Evolutionary conservation across 495 filamentous ascomycete species (phyloP).

Genomic region (Talaromyces proteolyticus): DNA sequence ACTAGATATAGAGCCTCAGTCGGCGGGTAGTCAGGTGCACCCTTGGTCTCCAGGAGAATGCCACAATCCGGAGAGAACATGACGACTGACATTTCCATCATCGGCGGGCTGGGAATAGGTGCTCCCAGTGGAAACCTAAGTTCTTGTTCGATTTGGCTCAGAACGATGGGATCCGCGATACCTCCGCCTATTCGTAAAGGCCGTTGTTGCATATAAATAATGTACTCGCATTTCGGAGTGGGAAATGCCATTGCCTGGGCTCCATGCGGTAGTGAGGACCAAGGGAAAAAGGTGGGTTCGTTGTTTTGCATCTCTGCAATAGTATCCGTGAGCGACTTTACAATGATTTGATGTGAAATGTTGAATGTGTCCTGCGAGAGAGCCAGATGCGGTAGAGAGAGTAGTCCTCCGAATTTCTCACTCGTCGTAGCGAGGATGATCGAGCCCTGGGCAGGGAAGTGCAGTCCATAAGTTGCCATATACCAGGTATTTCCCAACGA

Average conservation of each 20-base stretch:
- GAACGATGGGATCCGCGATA: conserved; percentile 27
- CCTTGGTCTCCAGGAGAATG: conserved; percentile 84
- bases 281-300: conserved; percentile 49
- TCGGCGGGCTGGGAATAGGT: conserved; percentile 59
- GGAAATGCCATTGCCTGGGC: conserved; percentile 51
- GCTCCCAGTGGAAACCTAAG: conserved; percentile 79
- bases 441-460: conserved; percentile 69
- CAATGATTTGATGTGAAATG: conserved; percentile 59
- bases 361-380: conserved; percentile 60
- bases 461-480: conserved; percentile 71
- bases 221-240: conserved; percentile 77
- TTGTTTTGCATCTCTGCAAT: conserved; percentile 54
- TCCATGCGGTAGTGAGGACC: conserved; percentile 55
- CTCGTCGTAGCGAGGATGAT: conserved; percentile 82
- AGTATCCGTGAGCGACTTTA: conserved; percentile 60
- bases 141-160: conserved; percentile 75
- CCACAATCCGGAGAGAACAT: conserved; percentile 93
- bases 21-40: conserved; percentile 63
- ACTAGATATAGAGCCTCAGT: conserved; percentile 60
- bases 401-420: conserved; percentile 87
- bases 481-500: conserved; percentile 67
- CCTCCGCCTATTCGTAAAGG: conserved; percentile 34
- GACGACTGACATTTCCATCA: conserved; percentile 73
- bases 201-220: conserved; percentile 84
- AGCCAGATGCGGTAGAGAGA: conserved; percentile 78